These are phyloP conservation scores for Cystobasidium sp. DNA, from an alignment of 1,284 basidiomycete genomes.

Conservation along the genomic window DNA sequence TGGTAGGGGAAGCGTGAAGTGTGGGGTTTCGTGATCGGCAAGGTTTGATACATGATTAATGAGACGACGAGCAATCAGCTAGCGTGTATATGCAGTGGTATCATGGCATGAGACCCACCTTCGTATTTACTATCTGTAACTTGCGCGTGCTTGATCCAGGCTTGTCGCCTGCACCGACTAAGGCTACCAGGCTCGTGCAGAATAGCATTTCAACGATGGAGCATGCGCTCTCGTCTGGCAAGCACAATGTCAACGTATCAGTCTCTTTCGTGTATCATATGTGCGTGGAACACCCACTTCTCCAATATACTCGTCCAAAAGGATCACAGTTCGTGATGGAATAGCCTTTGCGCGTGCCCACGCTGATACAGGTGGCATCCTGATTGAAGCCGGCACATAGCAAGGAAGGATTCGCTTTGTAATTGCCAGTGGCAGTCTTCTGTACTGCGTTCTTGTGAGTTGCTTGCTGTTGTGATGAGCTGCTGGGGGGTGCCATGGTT, in stretches of 20 bases:
- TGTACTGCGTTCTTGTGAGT: conserved; percentile 12
- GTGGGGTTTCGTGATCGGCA: conserved; percentile 3
- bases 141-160: conserved; percentile 72
- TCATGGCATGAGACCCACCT: conserved; percentile 62
- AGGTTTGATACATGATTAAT: too few species aligned
- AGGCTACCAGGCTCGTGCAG: conserved; percentile 93
- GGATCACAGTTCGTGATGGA: conserved; percentile 98
- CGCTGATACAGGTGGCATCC: conserved; percentile 71
- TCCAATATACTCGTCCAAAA: conserved; percentile 91
- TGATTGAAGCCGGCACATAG: conserved; percentile 54
- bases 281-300: too few species aligned
- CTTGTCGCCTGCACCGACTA: conserved; percentile 87
- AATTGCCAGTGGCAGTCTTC: conserved; percentile 37
- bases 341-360: conserved; percentile 94
- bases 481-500: conserved; percentile 7
- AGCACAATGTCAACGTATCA: background rate
- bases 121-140: conserved; percentile 97
- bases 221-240: conserved; percentile 81
- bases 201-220: conserved; percentile 99
- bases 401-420: conserved; percentile 49
- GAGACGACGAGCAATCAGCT: background rate
- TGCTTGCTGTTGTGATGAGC: background rate
- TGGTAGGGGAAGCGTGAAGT: conserved; percentile 2
- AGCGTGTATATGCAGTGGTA: background rate
- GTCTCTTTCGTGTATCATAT: background rate